Conservation (phyloP, 2,329 filamentous ascomycete species). For the Aspergillus sp. region DNA sequence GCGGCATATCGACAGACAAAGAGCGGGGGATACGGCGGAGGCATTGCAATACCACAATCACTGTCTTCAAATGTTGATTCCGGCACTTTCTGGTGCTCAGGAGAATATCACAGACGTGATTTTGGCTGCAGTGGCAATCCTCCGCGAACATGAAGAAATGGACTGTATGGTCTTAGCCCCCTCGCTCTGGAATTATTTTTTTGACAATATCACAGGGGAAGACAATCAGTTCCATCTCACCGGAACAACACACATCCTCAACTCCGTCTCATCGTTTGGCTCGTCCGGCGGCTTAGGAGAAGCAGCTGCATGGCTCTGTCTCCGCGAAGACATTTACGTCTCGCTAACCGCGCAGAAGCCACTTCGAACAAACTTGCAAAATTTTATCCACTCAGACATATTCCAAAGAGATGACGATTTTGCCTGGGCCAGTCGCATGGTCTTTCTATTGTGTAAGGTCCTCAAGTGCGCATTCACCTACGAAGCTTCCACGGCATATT, state of each 20-base stretch:
- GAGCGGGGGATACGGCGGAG: conserved; percentile 18
- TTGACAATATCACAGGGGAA: conserved; percentile 11
- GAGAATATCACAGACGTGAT: conserved; percentile 21
- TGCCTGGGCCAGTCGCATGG: conserved; percentile 30
- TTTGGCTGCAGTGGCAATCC: conserved; percentile 27
- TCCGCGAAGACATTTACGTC: conserved; percentile 35
- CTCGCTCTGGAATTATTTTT: background rate
- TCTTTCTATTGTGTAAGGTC: conserved; percentile 30
- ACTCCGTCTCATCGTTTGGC: conserved; percentile 30
- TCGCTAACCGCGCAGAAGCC: conserved; percentile 28
- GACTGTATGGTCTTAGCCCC: conserved; percentile 12
- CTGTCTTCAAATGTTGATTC: conserved; percentile 29
- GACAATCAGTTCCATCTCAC: conserved; percentile 31
- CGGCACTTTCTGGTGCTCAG: conserved; percentile 22
- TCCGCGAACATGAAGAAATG: conserved; percentile 32
- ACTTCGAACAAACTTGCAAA: conserved; percentile 29
- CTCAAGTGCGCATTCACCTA: conserved; percentile 15
- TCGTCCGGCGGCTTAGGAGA: conserved; percentile 33
- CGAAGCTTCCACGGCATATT: background rate
- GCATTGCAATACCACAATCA: conserved; percentile 27
- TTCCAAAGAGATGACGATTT: conserved; percentile 30
- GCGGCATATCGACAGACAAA: conserved; percentile 24
- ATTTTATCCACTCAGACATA: conserved; percentile 25
- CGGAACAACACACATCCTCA: conserved; percentile 31
- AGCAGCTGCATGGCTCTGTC: conserved; percentile 34